Base-by-base conservation (phyloP, 1,284 basidiomycete species). In the Marasmius fiardii region DNA sequence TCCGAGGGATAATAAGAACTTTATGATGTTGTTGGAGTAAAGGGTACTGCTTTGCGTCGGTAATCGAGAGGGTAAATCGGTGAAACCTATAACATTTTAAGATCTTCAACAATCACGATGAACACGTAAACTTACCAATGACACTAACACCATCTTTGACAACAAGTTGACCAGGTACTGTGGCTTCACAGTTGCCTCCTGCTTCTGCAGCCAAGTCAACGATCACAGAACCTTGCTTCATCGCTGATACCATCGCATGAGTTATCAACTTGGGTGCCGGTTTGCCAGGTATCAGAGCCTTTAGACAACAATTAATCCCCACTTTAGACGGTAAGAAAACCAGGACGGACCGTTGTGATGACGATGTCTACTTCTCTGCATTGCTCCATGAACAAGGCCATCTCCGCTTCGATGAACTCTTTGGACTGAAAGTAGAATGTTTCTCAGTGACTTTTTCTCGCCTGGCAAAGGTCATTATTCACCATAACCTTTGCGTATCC, bases 1-100 rank as follows among this genome's bases (percentile, higher is more conserved):
- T 10, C 86, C 86, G 1, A 93, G 83, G 1, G 90, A 92, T 16
- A 93, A 76, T 41, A 93, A 78, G 73, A 93, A 93, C 67, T 93
- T 93, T 43, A 88, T 88, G 63, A 93, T 86, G 67, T 93, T 93
- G 71, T 93, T 93, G 11, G 92, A 93, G 70, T 93, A 93, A 7
- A 93, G 75, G 1, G 90, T 91, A 4, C 90, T 92, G 3, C 90
- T 90, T 66, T 93, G 91, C 0, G 92, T 92, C 11, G 92, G 90
- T 39, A 93, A 74, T 34, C 92, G 82, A 21, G 90, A 92, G 4
- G 91, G 88, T 45, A 93, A 75, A 68, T 93, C 91, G 51, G 88
- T 86, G 67, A 87, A 88, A 44, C 90, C 89, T 91, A 58, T 2
- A 50, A n/a, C n/a, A n/a, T n/a, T n/a, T n/a, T n/a, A n/a, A n/a